Base-by-base conservation (phyloP, 768 basidiomycete species). In the Crepidotus variabilis region DNA sequence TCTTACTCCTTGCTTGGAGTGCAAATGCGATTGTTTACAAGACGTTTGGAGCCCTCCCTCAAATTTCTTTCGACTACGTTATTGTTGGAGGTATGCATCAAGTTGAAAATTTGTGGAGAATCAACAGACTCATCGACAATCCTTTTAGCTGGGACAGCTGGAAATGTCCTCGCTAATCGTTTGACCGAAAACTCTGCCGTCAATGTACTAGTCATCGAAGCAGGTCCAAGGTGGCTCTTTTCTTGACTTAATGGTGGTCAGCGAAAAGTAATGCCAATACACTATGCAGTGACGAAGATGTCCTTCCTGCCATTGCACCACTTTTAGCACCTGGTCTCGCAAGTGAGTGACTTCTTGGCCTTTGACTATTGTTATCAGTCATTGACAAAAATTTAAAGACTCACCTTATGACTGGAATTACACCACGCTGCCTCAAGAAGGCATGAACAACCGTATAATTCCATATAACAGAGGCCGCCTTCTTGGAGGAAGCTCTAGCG, bases 161-260 rank as follows among this genome's bases (percentile, higher is more conserved):
- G 84, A 6, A 82, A 81, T 48, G 81, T 77, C 0, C 68, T 85
- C 11, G 83, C 83, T 0, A 73, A 79, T 10, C 72, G 84, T 6
- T 66, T 85, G 7, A 78, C 77, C 6, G 69, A 83, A 51, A 73
- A 78, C 0, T 64, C 62, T 1, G 67, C 79, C 10, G 39, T 43
- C 39, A 72, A 73, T 6, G 82, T 85, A 0, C 67, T 83, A 10
- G 61, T 86, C 4, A 65, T 85, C 3, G 84, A 86, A 64, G 78
- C 82, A 1, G 84, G 84, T 5, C 65, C 68, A 56, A 86, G 84
- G 86, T 84, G 28, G 28, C 28, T 28, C 28, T 4, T 8, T 28
- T 28, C 28, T 10, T 20, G 14, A 5, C 18, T 43, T 43, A 3
- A 5, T 43, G 13, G 33, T 2, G n/a, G n/a, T 36, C 21, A 23